These are phyloP conservation scores for Xylaria sp. DNA, from an alignment of 2,329 filamentous ascomycete species.

Conservation along the genomic window DNA sequence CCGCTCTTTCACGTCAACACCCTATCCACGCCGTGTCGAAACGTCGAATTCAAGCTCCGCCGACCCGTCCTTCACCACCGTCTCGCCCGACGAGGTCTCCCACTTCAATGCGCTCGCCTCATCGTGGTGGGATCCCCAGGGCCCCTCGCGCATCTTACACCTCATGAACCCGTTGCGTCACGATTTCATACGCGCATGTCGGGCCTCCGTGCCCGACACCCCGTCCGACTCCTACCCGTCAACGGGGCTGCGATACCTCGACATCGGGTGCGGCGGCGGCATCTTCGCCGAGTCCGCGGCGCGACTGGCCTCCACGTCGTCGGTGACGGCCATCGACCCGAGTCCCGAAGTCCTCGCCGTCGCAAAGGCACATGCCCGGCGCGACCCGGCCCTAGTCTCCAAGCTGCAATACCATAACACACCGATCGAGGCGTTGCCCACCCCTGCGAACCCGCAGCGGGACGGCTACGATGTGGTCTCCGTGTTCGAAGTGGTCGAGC, in stretches of 20 bases:
- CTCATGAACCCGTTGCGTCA: constrained; percentile 98
- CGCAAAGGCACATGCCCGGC: constrained; percentile 74
- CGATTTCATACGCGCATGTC: constrained; percentile 82
- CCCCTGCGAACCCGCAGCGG: constrained; percentile 42
- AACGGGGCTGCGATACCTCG: constrained; percentile 72
- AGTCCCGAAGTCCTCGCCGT: constrained; percentile 75
- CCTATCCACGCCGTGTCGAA: not conserved
- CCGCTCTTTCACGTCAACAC: constrained; percentile 17
- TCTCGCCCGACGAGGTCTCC: constrained; percentile 86
- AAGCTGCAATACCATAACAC: constrained; percentile 77
- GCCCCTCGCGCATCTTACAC: constrained; percentile 88
- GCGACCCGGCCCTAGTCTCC: constrained; percentile 69
- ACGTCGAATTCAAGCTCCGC: constrained; percentile 28
- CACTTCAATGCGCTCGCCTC: constrained; percentile 95
- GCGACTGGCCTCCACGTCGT: constrained; percentile 64
- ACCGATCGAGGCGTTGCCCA: constrained; percentile 72
- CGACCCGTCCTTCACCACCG: constrained; percentile 62
- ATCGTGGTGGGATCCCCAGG: constrained; percentile 96
- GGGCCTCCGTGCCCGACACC: constrained; percentile 57
- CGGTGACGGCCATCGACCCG: constrained; percentile 79
- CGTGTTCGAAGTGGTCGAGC: constrained; percentile 94
- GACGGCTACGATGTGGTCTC: constrained; percentile 78
- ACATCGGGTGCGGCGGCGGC: constrained; percentile 93
- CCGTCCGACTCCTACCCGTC: constrained; percentile 38
- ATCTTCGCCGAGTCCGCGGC: constrained; percentile 93